A percentile compares a stretch with the other conserved stretches of the same genome.
Evolutionary conservation across 2,329 filamentous ascomycete species (phyloP).

Genomic region (Botryotinia narcissicola): DNA sequence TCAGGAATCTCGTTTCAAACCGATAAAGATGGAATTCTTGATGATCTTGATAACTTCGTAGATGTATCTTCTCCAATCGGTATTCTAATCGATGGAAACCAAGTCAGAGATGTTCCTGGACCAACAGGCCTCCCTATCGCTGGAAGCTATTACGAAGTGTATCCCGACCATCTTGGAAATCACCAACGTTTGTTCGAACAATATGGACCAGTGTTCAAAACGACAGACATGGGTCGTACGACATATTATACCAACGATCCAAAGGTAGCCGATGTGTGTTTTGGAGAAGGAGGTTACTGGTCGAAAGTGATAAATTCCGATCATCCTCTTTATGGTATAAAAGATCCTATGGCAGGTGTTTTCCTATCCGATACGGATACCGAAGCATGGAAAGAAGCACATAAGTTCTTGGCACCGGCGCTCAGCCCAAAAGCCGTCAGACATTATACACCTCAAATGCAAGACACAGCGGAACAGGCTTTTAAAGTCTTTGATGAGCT

Average conservation of each 20-base stretch:
- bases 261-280: slow-evolving; percentile 37
- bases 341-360: slow-evolving; percentile 24
- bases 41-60: slow-evolving; percentile 23
- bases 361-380: slow-evolving; percentile 29
- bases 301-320: slow-evolving; percentile 39
- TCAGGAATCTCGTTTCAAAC: slow-evolving; percentile 27
- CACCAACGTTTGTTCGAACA: slow-evolving; percentile 42
- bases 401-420: slow-evolving; percentile 29
- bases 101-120: slow-evolving; percentile 30
- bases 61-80: slow-evolving; percentile 24
- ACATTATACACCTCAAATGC: slow-evolving; percentile 31
- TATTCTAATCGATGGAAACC: slow-evolving; percentile 26
- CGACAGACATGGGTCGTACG: slow-evolving; percentile 40
- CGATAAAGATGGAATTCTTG: slow-evolving; percentile 24
- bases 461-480: slow-evolving; percentile 24
- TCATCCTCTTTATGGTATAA: slow-evolving; percentile 28
- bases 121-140: slow-evolving; percentile 40
- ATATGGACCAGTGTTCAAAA: slow-evolving; percentile 42
- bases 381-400: slow-evolving; percentile 23
- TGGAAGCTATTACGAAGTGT: slow-evolving; percentile 42
- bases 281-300: slow-evolving; percentile 40
- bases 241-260: slow-evolving; percentile 42
- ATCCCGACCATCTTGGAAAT: slow-evolving; percentile 44
- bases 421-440: slow-evolving; percentile 41
- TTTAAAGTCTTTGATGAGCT: slow-evolving; percentile 32